These are phyloP conservation scores for Penicillium psychrosexuale DNA, from an alignment of 2,329 filamentous ascomycete genomes.

Conservation along the genomic window DNA sequence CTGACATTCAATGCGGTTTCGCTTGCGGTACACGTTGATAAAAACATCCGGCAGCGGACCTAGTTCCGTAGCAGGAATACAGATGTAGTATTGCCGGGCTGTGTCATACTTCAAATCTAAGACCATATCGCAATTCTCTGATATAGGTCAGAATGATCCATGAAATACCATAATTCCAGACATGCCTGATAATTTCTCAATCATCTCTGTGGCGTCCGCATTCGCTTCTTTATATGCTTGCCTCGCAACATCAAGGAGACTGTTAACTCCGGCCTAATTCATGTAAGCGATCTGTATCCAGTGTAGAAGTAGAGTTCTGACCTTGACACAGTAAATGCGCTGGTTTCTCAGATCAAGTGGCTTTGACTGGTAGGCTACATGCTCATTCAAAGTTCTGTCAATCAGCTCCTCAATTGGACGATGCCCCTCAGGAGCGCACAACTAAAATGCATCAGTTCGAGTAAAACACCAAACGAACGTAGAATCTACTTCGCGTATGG, in stretches of 20 bases:
- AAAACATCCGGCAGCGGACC: constrained; percentile 65
- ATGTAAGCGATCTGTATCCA: constrained; percentile 18
- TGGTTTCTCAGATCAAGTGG: constrained; percentile 87
- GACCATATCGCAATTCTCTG: constrained; percentile 57
- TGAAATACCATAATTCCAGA: background rate
- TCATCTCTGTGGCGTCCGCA: constrained; percentile 69
- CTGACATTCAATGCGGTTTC: constrained; percentile 78
- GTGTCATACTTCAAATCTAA: constrained; percentile 73
- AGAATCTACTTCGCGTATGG: constrained; percentile 58
- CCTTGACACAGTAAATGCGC: constrained; percentile 82
- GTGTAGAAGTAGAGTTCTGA: constrained; percentile 26
- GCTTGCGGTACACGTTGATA: constrained; percentile 72
- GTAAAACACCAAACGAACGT: background rate
- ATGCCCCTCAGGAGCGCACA: constrained; percentile 65
- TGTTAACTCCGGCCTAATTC: constrained; percentile 69
- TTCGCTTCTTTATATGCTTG: constrained; percentile 88
- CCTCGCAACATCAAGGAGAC: constrained; percentile 81
- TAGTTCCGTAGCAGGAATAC: constrained; percentile 61
- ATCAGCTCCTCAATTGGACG: constrained; percentile 64
- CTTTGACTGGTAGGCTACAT: constrained; percentile 72
- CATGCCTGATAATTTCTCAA: constrained; percentile 64
- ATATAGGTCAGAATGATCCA: constrained; percentile 18
- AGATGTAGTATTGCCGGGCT: constrained; percentile 75
- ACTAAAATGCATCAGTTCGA: constrained; percentile 31
- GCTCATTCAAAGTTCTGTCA: constrained; percentile 68